Evolutionary conservation across 768 basidiomycete genomes (phyloP).

Genomic region (Galerina sulciceps): DNA sequence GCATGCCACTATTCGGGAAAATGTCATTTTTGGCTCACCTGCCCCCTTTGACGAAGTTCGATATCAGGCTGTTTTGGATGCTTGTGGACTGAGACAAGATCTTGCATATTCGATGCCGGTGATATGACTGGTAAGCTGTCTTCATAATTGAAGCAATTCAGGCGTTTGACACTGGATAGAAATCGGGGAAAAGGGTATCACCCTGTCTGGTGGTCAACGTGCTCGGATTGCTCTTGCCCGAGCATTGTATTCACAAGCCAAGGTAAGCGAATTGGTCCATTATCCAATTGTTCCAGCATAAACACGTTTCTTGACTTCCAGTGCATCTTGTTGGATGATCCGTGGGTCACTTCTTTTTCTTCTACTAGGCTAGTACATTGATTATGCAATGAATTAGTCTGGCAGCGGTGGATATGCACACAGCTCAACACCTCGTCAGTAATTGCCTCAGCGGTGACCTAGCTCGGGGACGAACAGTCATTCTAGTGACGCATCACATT

Average conservation of each 20-base stretch:
- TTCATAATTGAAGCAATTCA: background rate
- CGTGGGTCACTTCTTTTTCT: conserved; percentile 44
- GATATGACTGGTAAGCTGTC: conserved; percentile 67
- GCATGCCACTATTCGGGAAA: conserved; percentile 81
- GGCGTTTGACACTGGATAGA: conserved; percentile 36
- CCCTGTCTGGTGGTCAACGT: conserved; percentile 74
- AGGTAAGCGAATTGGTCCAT: conserved; percentile 33
- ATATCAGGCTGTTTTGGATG: conserved; percentile 70
- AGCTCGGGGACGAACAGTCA: conserved; percentile 67
- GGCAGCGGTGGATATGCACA: conserved; percentile 80
- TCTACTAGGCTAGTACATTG: background rate
- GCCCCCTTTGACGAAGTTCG: conserved; percentile 63
- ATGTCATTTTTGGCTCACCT: conserved; percentile 74
- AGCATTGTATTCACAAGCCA: conserved; percentile 76
- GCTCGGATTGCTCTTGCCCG: conserved; percentile 79
- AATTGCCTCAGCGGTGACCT: conserved; percentile 68
- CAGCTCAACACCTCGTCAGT: conserved; percentile 68
- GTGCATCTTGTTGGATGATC: conserved; percentile 73
- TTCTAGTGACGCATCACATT: conserved; percentile 86
- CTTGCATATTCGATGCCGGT: conserved; percentile 73
- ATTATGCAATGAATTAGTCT: conserved; percentile 39
- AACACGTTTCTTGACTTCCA: conserved; percentile 18
- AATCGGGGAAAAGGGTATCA: conserved; percentile 84
- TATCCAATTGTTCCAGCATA: background rate
- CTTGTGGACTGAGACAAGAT: conserved; percentile 76